These are phyloP conservation scores for Daedaleopsis sinensis DNA, from an alignment of 768 basidiomycete species.

Conservation along the genomic window DNA sequence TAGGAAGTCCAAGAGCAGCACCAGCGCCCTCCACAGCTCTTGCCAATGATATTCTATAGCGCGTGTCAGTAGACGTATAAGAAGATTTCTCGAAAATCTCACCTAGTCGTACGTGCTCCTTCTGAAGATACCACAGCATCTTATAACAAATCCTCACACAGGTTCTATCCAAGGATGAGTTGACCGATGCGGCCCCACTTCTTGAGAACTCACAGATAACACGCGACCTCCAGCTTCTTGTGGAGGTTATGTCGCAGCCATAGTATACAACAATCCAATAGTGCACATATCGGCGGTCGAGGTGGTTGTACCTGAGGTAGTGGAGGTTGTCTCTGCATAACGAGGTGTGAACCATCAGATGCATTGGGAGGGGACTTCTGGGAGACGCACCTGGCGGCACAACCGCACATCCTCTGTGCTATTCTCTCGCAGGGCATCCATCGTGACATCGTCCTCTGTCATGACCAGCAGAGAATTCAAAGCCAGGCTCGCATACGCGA, in stretches of 20 bases:
- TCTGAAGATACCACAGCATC: conserved; percentile 59
- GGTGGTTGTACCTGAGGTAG: conserved; percentile 44
- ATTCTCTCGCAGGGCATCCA: conserved; percentile 49
- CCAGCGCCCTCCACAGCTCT: conserved; percentile 61
- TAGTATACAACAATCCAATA: conserved; percentile 69
- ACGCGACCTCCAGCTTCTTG: conserved; percentile 57
- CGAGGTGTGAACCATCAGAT: background rate
- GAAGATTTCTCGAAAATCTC: conserved; percentile 18
- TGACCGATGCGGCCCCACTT: background rate
- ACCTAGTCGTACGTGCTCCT: conserved; percentile 58
- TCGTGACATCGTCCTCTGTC: conserved; percentile 50
- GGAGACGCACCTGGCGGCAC: conserved; percentile 61
- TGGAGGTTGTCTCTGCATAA: conserved; percentile 50
- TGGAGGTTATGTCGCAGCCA: conserved; percentile 76
- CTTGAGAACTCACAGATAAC: conserved; percentile 51
- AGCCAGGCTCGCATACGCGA: conserved; percentile 62
- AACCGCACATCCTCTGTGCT: conserved; percentile 48
- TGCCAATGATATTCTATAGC: conserved; percentile 65
- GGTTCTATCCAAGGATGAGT: conserved; percentile 39
- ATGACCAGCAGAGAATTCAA: conserved; percentile 55
- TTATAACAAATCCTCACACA: conserved; percentile 59
- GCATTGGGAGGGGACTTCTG: background rate
- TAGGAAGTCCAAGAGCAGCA: conserved; percentile 58
- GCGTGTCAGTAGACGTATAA: background rate
- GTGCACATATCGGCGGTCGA: conserved; percentile 54